These are phyloP conservation scores for Dryadomyces quercivorus DNA, from an alignment of 2,329 filamentous ascomycete genomes.

Conservation along the genomic window DNA sequence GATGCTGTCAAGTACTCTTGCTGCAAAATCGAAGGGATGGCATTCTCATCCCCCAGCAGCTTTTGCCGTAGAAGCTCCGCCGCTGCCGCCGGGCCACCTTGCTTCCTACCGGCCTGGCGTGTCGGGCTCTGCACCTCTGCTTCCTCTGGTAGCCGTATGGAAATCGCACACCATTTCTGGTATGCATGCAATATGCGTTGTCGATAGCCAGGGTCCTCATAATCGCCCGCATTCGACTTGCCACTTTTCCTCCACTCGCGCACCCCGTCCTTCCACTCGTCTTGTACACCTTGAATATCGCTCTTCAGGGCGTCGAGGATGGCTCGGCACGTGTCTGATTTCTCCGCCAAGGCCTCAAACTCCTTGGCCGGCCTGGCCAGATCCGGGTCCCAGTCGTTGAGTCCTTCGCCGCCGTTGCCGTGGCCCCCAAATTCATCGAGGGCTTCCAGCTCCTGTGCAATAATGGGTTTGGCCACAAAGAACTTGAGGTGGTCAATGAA, in stretches of 20 bases:
- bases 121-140: too few relatives aligned
- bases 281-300: constrained; percentile 18
- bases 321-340: constrained; percentile 17
- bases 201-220: constrained; percentile 10
- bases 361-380: constrained; percentile 20
- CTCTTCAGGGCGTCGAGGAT: constrained; percentile 22
- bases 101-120: not conserved
- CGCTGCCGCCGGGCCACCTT: not conserved
- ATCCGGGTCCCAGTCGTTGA: constrained; percentile 24
- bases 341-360: constrained; percentile 19
- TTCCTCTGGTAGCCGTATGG: constrained; percentile 17
- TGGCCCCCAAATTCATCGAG: constrained; percentile 15
- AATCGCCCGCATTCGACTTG: constrained; percentile 3
- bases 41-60: constrained; percentile 15
- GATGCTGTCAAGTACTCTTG: constrained; percentile 14
- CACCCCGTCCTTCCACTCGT: constrained; percentile 19
- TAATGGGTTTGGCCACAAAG: constrained; percentile 29
- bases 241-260: not conserved
- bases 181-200: constrained; percentile 23
- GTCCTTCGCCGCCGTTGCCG: not conserved
- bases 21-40: constrained; percentile 22
- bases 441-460: constrained; percentile 23
- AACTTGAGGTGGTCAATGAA: constrained; percentile 55
- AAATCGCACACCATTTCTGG: constrained; percentile 29
- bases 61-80: not conserved